Evolutionary conservation across 305 asterid species (phyloP).

Genomic region (Fraxinus angustifolia): DNA sequence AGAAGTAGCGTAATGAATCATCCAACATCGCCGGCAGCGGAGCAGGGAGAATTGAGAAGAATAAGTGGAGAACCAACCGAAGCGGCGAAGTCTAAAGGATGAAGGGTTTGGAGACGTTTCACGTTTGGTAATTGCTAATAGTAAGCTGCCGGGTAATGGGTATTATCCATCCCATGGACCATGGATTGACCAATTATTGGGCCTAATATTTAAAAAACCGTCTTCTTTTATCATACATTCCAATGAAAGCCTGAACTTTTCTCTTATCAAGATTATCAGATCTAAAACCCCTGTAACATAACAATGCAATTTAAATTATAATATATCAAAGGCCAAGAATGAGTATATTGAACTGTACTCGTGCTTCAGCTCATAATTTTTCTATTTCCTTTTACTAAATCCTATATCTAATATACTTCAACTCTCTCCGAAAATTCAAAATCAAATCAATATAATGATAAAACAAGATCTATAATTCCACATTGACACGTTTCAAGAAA

Average conservation of each 20-base stretch:
- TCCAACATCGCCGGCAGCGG: no score
- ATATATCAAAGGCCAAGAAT: background rate
- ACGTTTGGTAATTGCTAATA: no score
- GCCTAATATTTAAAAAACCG: no score
- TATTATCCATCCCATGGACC: no score
- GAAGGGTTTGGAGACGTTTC: no score
- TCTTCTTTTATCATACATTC: no score
- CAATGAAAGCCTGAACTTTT: background rate
- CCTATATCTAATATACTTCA: background rate
- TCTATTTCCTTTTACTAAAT: background rate
- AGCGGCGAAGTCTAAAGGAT: no score
- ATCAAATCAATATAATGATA: background rate
- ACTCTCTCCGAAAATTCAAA: background rate
- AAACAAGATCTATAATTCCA: background rate
- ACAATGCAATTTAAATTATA: background rate
- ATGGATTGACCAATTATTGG: no score
- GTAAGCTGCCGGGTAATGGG: background rate
- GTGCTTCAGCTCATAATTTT: background rate
- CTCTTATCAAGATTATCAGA: background rate
- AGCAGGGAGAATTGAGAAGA: no score
- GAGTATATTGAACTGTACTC: background rate
- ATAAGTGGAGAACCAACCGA: no score
- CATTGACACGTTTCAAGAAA: background rate
- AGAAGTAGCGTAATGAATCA: background rate
- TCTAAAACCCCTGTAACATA: background rate